phyloP scores from a whole-genome alignment of 2,329 filamentous ascomycete species.

The Magnaporthales sp. region DNA sequence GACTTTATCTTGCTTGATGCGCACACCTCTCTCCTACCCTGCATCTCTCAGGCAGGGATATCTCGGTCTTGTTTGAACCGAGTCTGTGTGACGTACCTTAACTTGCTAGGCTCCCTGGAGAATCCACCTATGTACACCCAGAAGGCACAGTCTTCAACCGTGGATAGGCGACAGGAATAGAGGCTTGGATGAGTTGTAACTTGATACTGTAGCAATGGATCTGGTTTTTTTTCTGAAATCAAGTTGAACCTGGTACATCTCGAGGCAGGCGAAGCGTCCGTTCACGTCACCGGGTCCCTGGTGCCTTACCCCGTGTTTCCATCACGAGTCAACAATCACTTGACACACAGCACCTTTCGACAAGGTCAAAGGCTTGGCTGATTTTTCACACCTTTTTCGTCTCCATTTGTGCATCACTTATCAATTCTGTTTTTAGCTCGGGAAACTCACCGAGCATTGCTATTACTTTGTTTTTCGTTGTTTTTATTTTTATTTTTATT shows the following conservation, averaged over 20 bases:
- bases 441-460: not conserved
- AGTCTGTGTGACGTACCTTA: not conserved
- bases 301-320: not conserved
- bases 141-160: not conserved
- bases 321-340: conserved; percentile 2
- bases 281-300: not conserved
- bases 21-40: not conserved
- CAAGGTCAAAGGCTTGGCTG: not conserved
- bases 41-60: not conserved
- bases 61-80: not conserved
- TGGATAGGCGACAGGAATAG: not conserved
- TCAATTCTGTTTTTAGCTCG: not conserved
- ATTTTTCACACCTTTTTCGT: not conserved
- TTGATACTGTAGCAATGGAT: not conserved
- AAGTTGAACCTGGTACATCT: not conserved
- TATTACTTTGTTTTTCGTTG: not conserved
- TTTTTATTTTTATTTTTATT: not conserved
- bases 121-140: not conserved
- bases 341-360: not conserved
- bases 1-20: not conserved
- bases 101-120: not conserved
- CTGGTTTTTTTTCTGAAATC: not conserved
- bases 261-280: not conserved
- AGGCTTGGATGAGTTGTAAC: not conserved
- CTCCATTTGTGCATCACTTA: not conserved